Percentiles rank a stretch among this genome's conserved stretches.
Conservation (phyloP, 345 rosid genomes). For the Citrus medica region DNA sequence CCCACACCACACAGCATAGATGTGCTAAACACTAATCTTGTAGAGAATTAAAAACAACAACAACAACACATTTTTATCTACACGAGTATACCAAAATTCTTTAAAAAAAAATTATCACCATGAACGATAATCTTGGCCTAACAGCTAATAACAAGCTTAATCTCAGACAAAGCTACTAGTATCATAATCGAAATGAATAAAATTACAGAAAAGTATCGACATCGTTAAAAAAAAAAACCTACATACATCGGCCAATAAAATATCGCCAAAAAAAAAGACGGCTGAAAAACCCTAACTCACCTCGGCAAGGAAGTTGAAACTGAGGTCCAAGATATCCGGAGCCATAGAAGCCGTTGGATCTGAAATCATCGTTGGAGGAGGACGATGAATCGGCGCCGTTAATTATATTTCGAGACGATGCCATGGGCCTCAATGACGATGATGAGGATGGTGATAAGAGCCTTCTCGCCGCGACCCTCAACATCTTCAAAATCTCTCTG, state of each 20-base stretch:
- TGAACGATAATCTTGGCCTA: not conserved
- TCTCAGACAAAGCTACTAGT: not conserved
- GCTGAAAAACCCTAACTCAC: conserved; percentile 34
- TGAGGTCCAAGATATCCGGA: conserved; percentile 18
- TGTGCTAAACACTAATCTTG: no score
- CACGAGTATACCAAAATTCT: not conserved
- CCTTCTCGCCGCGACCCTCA: conserved; percentile 47
- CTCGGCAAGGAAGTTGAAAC: conserved; percentile 38
- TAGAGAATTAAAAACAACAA: no score
- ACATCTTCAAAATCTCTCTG: conserved; percentile 27
- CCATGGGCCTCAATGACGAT: conserved; percentile 33
- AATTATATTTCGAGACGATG: conserved; percentile 21
- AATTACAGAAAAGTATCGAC: not conserved
- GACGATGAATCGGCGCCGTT: conserved; percentile 24
- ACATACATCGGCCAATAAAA: not conserved
- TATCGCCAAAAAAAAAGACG: not conserved
- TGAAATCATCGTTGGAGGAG: conserved; percentile 19
- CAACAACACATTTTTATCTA: not conserved
- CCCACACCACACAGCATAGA: no score
- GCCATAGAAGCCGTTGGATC: conserved; percentile 21
- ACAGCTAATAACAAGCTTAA: not conserved
- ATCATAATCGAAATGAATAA: not conserved
- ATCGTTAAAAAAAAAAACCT: not conserved
- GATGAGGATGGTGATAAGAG: conserved; percentile 35
- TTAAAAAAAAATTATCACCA: not conserved